Evolutionary conservation across 495 filamentous ascomycete genomes (phyloP).

Genomic region (Hyphodiscus hymeniophilus): DNA sequence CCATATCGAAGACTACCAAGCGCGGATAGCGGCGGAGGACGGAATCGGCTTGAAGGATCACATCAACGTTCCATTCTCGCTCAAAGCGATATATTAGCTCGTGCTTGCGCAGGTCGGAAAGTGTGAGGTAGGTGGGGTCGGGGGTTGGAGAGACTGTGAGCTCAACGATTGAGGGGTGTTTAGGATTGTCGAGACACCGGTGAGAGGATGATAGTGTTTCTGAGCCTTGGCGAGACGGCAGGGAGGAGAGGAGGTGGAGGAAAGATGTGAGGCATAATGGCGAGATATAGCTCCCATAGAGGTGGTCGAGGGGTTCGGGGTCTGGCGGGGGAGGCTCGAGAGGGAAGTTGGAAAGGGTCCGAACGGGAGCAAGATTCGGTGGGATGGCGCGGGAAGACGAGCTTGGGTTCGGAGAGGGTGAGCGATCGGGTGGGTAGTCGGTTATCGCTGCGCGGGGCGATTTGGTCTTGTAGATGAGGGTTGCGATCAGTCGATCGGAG

Average conservation of each 20-base stretch:
- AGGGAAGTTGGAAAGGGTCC: slow-evolving; percentile 59
- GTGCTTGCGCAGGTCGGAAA: slow-evolving; percentile 63
- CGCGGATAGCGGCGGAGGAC: slow-evolving; percentile 71
- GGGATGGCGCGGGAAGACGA: slow-evolving; percentile 29
- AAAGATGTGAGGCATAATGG: slow-evolving; percentile 78
- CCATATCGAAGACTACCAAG: slow-evolving; percentile 94
- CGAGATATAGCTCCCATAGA: slow-evolving; percentile 70
- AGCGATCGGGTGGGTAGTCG: slow-evolving; percentile 20
- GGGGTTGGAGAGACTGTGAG: slow-evolving; percentile 61
- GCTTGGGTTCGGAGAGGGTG: slow-evolving; percentile 19
- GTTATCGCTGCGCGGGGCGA: slow-evolving; percentile 27
- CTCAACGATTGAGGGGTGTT: slow-evolving; percentile 59
- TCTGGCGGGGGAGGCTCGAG: slow-evolving; percentile 58
- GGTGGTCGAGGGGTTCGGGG: slow-evolving; percentile 62
- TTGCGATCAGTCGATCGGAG: slow-evolving; percentile 49
- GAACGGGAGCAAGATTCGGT: slow-evolving; percentile 51
- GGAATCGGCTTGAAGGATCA: slow-evolving; percentile 60
- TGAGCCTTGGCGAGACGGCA: slow-evolving; percentile 46
- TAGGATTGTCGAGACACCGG: slow-evolving; percentile 55
- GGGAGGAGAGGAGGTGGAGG: slow-evolving; percentile 63
- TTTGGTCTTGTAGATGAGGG: slow-evolving; percentile 58
- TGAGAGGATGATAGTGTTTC: slow-evolving; percentile 55
- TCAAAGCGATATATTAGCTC: slow-evolving; percentile 77
- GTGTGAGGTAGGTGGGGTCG: slow-evolving; percentile 56
- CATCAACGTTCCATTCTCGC: slow-evolving; percentile 80